A percentile compares a stretch with the other conserved stretches of the same genome.
phyloP scores from a whole-genome alignment of 2,329 filamentous ascomycete species.

The Zalaria sp. region DNA sequence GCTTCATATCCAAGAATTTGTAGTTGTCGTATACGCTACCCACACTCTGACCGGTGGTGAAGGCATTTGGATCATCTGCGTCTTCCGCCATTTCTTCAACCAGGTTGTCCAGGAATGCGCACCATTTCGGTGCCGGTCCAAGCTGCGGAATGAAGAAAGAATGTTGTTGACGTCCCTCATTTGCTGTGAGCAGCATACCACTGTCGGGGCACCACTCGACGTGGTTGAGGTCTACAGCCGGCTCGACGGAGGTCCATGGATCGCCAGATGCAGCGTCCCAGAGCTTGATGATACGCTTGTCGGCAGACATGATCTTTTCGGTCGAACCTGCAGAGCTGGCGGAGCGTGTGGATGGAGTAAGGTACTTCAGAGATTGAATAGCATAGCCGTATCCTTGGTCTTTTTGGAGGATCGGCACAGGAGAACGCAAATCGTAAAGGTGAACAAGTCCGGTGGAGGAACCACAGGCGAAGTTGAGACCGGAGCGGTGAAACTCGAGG shows the following conservation, averaged over 20 bases:
- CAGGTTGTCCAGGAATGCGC: constrained; percentile 89
- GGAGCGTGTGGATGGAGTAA: constrained; percentile 51
- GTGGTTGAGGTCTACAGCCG: constrained; percentile 84
- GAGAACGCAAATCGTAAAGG: constrained; percentile 82
- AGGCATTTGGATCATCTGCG: constrained; percentile 46
- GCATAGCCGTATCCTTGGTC: constrained; percentile 93
- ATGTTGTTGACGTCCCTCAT: constrained; percentile 90
- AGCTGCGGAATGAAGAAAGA: constrained; percentile 90
- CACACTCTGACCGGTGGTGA: constrained; percentile 19
- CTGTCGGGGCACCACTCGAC: constrained; percentile 86
- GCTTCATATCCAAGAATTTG: constrained; percentile 86
- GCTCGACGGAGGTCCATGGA: constrained; percentile 92
- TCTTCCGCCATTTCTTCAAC: constrained; percentile 97
- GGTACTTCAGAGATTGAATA: constrained; percentile 67
- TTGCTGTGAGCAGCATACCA: constrained; percentile 92
- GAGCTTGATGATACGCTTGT: constrained; percentile 93
- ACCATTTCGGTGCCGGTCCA: constrained; percentile 89
- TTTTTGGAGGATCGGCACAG: constrained; percentile 72
- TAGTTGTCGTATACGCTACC: constrained; percentile 95
- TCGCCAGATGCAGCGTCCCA: constrained; percentile 75
- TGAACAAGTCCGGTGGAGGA: constrained; percentile 80
- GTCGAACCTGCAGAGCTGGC: constrained; percentile 47
- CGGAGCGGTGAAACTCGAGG: constrained; percentile 70
- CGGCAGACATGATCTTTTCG: constrained; percentile 74
- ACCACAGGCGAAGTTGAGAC: constrained; percentile 72